Evolutionary conservation across 345 rosid genomes (phyloP), one percentile per base, ranked within the genome.

Genomic region (Bretschneidera sinensis): DNA sequence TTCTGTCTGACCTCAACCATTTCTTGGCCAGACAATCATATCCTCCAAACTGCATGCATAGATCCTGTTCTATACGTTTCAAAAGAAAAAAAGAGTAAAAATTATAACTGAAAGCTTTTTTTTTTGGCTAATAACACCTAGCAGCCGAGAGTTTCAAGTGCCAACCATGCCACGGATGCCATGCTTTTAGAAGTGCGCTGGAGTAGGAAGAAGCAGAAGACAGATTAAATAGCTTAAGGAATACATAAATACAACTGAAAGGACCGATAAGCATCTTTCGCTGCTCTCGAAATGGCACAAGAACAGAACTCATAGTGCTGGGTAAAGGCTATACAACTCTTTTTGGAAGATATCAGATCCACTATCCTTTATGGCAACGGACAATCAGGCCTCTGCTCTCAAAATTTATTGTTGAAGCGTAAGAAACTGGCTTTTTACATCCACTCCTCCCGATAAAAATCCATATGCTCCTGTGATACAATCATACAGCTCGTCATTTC

Each of bases 401-500:
- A 13, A 45, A 24, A 21, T 63, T 70, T 54, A 71, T 75, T 64
- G 68, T 24, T 50, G 71, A 57, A 34, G 76, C 69, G 53, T 48
- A 5, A 39, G 9, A 39, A 39, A 39, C 45, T 14, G 45, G 45
- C 6, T 70, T 61, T 58, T 33, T 35, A 55, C 52, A 24, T 63
- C 71, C 71, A 34, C 60, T 60, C n/a, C n/a, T n/a, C n/a, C n/a
- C n/a, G 47, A 55, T 56, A 9, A 24, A 54, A 17, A 22, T n/a
- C 10, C 43, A 39, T n/a, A n/a, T 48, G 20, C 53, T 62, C 79
- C 74, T 62, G 72, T 51, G 63, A 65, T 67, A 64, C 51, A 71
- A 73, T 34, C 76, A 68, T 54, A 60, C 25, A 54, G 43, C 72
- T 69, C 28, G 70, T 67, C 62, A 64, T 67, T 60, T 48, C 65